phyloP scores from a whole-genome alignment of 305 asterid genomes.

The Fraxinus greggii region DNA sequence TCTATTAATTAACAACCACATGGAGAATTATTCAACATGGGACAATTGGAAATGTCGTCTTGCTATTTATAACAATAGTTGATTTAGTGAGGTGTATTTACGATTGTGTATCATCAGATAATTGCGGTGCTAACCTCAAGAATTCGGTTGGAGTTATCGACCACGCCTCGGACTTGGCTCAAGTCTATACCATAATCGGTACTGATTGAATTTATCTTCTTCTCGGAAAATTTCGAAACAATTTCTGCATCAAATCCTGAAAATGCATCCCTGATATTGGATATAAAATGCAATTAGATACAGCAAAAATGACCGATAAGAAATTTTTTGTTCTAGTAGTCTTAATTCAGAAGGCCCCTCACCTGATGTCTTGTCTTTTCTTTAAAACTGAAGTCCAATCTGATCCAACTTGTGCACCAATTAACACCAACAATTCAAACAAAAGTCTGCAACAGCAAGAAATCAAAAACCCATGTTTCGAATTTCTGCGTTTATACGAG shows the following conservation, averaged over 20 bases:
- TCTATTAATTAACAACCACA: no score
- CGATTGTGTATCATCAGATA: background rate
- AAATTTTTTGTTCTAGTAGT: no score
- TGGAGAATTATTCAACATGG: no score
- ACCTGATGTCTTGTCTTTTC: constrained; percentile 56
- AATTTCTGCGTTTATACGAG: background rate
- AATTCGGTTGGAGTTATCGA: constrained; percentile 64
- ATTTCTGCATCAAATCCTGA: constrained; percentile 54
- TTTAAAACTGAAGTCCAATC: constrained; percentile 72
- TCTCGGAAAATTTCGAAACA: constrained; percentile 58
- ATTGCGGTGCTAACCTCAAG: constrained; percentile 43
- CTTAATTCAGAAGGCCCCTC: background rate
- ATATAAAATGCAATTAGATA: background rate
- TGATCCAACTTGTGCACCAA: constrained; percentile 86
- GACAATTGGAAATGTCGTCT: background rate
- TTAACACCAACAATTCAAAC: constrained; percentile 65
- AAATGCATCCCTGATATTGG: constrained; percentile 57
- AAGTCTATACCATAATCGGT: constrained; percentile 46
- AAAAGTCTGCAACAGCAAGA: constrained; percentile 40
- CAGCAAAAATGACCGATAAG: background rate
- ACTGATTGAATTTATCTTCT: constrained; percentile 52
- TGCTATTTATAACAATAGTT: background rate
- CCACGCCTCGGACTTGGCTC: constrained; percentile 64
- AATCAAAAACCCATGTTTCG: background rate
- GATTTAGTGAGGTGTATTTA: background rate